A percentile compares a stretch with the other conserved stretches of the same genome.
These are phyloP conservation scores for Xylaria intraflava DNA, from an alignment of 495 filamentous ascomycete genomes.

Conservation along the genomic window DNA sequence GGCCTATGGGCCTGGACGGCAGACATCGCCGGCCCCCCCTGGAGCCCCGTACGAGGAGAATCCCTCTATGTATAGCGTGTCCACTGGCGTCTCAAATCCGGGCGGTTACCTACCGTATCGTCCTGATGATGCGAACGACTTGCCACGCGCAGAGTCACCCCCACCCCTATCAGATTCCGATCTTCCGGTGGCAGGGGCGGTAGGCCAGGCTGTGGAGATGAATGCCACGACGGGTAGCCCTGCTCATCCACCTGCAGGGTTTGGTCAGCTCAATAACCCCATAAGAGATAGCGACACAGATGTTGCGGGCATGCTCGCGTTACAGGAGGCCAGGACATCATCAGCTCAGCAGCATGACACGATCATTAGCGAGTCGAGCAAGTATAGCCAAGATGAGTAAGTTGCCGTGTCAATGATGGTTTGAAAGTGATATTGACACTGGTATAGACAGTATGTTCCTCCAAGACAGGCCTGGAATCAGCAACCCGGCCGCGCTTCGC, in stretches of 20 bases:
- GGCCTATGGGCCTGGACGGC: conserved; percentile 25
- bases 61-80: conserved; percentile 23
- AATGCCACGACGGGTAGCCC: conserved; percentile 56
- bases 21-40: conserved; percentile 30
- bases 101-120: conserved; percentile 38
- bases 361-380: conserved; percentile 55
- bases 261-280: conserved; percentile 41
- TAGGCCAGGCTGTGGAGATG: conserved; percentile 83
- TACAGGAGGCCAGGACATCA: conserved; percentile 53
- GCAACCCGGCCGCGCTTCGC: conserved; percentile 38
- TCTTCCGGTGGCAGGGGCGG: conserved; percentile 22
- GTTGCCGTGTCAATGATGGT: conserved; percentile 22
- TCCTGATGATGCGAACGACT: conserved; percentile 25
- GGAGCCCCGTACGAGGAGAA: conserved; percentile 32
- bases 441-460: conserved; percentile 53
- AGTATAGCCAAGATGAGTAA: conserved; percentile 71
- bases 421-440: conserved; percentile 7
- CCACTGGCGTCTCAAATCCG: conserved; percentile 15
- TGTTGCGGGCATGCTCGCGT: conserved; percentile 60
- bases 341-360: conserved; percentile 33
- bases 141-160: conserved; percentile 54
- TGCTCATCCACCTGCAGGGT: conserved; percentile 33
- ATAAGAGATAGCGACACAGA: conserved; percentile 61
- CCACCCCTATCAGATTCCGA: conserved; percentile 56
- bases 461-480: conserved; percentile 55